Evolutionary conservation across 2,329 filamentous ascomycete species (phyloP).

Genomic region (Aspergillus sojae): DNA sequence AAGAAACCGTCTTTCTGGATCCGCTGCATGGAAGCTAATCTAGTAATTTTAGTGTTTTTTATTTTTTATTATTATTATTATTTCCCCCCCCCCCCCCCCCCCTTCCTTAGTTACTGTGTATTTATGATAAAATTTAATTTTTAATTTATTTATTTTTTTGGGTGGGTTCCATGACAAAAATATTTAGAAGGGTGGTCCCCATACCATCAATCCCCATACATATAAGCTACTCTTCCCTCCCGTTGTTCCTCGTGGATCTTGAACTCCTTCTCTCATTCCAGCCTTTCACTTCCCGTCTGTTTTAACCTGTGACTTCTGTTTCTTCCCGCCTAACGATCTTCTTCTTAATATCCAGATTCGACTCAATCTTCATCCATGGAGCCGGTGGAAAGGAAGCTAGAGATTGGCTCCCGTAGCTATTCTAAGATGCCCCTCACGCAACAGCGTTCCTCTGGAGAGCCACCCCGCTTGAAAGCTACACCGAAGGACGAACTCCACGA

Average conservation of each 20-base stretch:
- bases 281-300: neutral
- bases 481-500: slow-evolving; percentile 71
- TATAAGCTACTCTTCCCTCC: slow-evolving; percentile 17
- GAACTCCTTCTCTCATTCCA: slow-evolving; percentile 3
- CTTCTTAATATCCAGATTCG: neutral
- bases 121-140: neutral
- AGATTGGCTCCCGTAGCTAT: slow-evolving; percentile 29
- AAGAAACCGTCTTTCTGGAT: slow-evolving; percentile 11
- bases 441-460: slow-evolving; percentile 21
- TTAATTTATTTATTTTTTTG: neutral
- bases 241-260: slow-evolving; percentile 13
- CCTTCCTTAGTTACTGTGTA: slow-evolving; percentile 5
- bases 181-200: slow-evolving; percentile 12
- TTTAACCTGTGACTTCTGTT: neutral
- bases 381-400: slow-evolving; percentile 25
- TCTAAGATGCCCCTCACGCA: slow-evolving; percentile 27
- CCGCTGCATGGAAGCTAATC: slow-evolving; percentile 12
- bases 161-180: neutral
- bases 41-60: neutral
- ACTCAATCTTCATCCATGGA: slow-evolving; percentile 22
- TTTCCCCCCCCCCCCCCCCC: neutral
- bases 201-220: slow-evolving; percentile 16
- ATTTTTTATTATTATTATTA: neutral
- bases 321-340: neutral
- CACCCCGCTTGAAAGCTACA: slow-evolving; percentile 56